Evolutionary conservation across 2,329 filamentous ascomycete species (phyloP), one percentile per base, ranked within the genome.

Genomic region (Lachnellula suecica): DNA sequence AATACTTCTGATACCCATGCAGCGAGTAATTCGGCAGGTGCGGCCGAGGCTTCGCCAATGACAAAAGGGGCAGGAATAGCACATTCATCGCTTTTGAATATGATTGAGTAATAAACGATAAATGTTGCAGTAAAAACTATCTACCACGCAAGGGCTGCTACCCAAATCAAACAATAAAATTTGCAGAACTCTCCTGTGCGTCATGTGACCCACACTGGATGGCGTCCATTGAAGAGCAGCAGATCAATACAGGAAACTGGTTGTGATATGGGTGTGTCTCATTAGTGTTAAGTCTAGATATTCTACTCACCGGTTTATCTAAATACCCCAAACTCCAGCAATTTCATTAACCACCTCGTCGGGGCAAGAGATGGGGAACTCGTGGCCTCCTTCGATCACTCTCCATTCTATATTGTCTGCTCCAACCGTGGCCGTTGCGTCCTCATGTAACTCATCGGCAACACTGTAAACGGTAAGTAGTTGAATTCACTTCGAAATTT

Each of bases 311-410:
- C 22, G 17, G 11, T 4, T 25, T 20, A n/a, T 37, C 22, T 52
- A 54, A 41, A 52, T 24, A 22, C 34, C 41, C 78, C 79, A 83
- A 52, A 79, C 74, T 25, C 69, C 66, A 50, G 77, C 74, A 9
- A 84, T 69, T 50, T 71, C 72, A 38, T 67, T 62, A 52, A 82
- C 59, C 10, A 79, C 75, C 31, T 70, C 64, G 6, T 67, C 61
- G 0, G 72, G 64, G 53, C 79, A 74, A n/a, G 80, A 82, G 71
- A 84, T 83, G 15, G 83, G 80, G 59, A 85, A 85, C 57, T 86
- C 82, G 60, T 86, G 83, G 1, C 74, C 77, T 1, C 79, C 81
- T 0, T 75, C 73, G 1, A 85, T 68, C 10, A 79, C 64, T 29
- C 70, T 73, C 75, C 79, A 83, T 38, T 70, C 67, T 6, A 83